A percentile compares a stretch with the other conserved stretches of the same genome.
Evolutionary conservation across 495 filamentous ascomycete species (phyloP).

Genomic region (Penicillium atrosanguineum): DNA sequence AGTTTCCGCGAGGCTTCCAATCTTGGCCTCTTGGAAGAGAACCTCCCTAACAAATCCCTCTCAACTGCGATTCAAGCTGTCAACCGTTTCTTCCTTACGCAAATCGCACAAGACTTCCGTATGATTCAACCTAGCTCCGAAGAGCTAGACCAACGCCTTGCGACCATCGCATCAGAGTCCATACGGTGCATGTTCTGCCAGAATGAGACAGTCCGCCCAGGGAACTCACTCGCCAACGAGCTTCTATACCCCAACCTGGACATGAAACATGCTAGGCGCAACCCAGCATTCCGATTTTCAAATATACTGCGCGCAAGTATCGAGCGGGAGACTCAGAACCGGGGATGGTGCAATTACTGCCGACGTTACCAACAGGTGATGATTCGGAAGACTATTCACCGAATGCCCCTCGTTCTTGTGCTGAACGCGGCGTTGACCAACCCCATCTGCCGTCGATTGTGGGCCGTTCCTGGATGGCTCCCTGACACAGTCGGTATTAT

Average conservation of each 20-base stretch:
- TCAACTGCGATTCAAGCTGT: constrained; percentile 73
- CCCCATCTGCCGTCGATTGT: constrained; percentile 70
- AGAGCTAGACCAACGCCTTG: constrained; percentile 57
- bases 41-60: constrained; percentile 63
- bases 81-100: constrained; percentile 72
- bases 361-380: constrained; percentile 79
- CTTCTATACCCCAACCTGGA: constrained; percentile 69
- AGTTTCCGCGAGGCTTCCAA: constrained; percentile 69
- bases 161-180: constrained; percentile 53
- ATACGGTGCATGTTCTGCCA: constrained; percentile 82
- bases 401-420: constrained; percentile 76
- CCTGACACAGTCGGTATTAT: constrained; percentile 89
- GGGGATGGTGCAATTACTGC: constrained; percentile 90
- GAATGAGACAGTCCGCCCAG: constrained; percentile 69
- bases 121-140: constrained; percentile 55
- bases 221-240: constrained; percentile 73
- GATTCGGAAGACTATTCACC: constrained; percentile 74
- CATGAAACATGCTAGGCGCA: constrained; percentile 48
- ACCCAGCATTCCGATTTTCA: constrained; percentile 65
- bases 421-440: constrained; percentile 76
- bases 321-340: constrained; percentile 72
- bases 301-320: constrained; percentile 83
- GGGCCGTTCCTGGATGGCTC: constrained; percentile 85
- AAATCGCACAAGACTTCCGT: constrained; percentile 67
- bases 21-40: constrained; percentile 79